Percentiles rank a stretch among this genome's conserved stretches.
Evolutionary conservation across 176 grass and related monocot genomes (phyloP).

Genomic region (Eleusine coracana): DNA sequence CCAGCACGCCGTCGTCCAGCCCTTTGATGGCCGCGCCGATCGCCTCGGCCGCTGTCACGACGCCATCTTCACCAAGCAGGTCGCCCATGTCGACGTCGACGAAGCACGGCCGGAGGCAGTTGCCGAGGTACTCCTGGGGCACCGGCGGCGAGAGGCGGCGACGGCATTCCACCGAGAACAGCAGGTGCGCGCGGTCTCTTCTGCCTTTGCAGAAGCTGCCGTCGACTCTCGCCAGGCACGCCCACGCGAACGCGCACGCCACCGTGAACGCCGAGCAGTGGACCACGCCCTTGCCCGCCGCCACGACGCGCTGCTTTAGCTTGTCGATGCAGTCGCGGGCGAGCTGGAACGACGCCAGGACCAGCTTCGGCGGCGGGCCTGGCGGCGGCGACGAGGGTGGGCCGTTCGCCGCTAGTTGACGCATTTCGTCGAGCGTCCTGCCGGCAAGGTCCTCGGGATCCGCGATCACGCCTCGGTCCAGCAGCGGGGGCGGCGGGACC

Average conservation of each 20-base stretch:
- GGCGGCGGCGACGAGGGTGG: slow-evolving; percentile 49
- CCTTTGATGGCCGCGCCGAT: slow-evolving; percentile 65
- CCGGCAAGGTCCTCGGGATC: slow-evolving; percentile 66
- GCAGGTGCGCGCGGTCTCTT: slow-evolving; percentile 60
- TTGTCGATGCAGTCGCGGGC: slow-evolving; percentile 61
- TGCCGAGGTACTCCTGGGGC: slow-evolving; percentile 77
- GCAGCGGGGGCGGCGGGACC: slow-evolving; percentile 45
- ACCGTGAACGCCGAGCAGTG: slow-evolving; percentile 89
- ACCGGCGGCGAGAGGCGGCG: slow-evolving; percentile 64
- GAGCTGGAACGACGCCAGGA: slow-evolving; percentile 75
- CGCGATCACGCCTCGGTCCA: slow-evolving; percentile 51
- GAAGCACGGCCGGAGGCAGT: slow-evolving; percentile 91
- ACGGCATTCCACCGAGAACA: slow-evolving; percentile 89
- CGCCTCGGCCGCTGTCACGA: slow-evolving; percentile 55
- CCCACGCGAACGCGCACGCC: slow-evolving; percentile 92
- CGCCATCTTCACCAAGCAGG: slow-evolving; percentile 53
- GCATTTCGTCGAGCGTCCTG: slow-evolving; percentile 86
- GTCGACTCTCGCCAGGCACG: slow-evolving; percentile 57
- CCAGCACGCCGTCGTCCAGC: slow-evolving; percentile 68
- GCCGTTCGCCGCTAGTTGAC: slow-evolving; percentile 50
- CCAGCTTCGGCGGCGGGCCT: slow-evolving; percentile 37
- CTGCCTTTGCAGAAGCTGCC: neutral
- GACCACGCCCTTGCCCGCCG: slow-evolving; percentile 3
- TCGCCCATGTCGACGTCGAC: slow-evolving; percentile 57
- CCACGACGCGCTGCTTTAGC: slow-evolving; percentile 59